These are phyloP conservation scores for Trichoderma atroviride DNA, from an alignment of 2,329 filamentous ascomycete genomes.

Conservation along the genomic window DNA sequence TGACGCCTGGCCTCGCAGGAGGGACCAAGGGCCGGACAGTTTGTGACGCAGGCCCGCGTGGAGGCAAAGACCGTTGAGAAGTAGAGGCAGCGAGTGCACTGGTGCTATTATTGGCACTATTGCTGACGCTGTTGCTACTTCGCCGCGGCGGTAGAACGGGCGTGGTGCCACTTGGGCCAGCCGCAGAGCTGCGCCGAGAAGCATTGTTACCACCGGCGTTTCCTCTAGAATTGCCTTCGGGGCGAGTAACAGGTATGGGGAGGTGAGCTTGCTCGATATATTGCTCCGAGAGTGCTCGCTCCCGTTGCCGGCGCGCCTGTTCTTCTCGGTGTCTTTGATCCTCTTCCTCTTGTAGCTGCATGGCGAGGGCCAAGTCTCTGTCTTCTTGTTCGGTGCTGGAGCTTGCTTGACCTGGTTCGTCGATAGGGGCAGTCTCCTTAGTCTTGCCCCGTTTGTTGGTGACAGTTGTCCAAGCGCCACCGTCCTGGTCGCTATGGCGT, in stretches of 20 bases:
- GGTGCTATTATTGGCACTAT: constrained; percentile 27
- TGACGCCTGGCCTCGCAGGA: constrained; percentile 43
- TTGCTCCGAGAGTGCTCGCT: constrained; percentile 69
- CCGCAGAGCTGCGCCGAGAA: constrained; percentile 30
- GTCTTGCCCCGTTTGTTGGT: constrained; percentile 41
- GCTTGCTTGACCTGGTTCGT: constrained; percentile 39
- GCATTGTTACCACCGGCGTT: background rate
- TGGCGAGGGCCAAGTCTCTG: constrained; percentile 80
- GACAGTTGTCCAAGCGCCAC: constrained; percentile 60
- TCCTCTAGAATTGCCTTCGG: constrained; percentile 18
- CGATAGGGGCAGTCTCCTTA: constrained; percentile 32
- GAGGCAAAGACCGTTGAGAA: constrained; percentile 5
- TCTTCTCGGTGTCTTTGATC: constrained; percentile 74
- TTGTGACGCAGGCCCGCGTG: constrained; percentile 27
- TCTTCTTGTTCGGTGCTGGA: constrained; percentile 71
- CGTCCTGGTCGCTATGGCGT: constrained; percentile 31
- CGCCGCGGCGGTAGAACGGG: constrained; percentile 29
- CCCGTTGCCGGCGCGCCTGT: constrained; percentile 63
- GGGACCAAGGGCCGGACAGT: constrained; percentile 50
- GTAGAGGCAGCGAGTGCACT: constrained; percentile 14
- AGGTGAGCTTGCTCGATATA: constrained; percentile 65
- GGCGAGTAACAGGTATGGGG: constrained; percentile 33
- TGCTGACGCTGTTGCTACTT: constrained; percentile 32
- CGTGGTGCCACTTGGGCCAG: constrained; percentile 28
- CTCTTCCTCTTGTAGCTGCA: constrained; percentile 94